These are phyloP conservation scores for Ailanthus altissimus DNA, from an alignment of 345 rosid species.

Conservation along the genomic window DNA sequence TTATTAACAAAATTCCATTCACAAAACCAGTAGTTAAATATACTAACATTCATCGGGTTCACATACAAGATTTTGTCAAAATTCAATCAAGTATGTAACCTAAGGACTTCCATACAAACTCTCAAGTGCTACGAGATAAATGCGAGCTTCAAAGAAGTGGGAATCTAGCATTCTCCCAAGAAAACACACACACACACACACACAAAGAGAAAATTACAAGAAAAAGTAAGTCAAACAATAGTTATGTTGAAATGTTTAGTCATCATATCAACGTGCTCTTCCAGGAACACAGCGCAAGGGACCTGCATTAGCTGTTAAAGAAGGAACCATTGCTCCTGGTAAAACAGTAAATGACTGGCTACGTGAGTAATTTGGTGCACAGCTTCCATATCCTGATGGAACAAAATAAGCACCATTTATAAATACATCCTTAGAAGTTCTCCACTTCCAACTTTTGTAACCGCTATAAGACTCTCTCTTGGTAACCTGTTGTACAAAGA, in stretches of 20 bases:
- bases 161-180: neutral
- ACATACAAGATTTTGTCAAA: neutral
- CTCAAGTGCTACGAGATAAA: neutral
- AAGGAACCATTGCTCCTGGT: slow-evolving; percentile 60
- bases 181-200: too few relatives aligned
- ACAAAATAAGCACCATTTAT: slow-evolving; percentile 86
- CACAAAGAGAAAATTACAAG: slow-evolving; percentile 6
- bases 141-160: neutral
- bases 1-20: neutral
- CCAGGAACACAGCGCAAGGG: slow-evolving; percentile 49
- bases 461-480: slow-evolving; percentile 61
- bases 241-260: neutral
- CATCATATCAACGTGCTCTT: slow-evolving; percentile 36
- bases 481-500: slow-evolving; percentile 56
- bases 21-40: neutral
- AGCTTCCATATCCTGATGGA: slow-evolving; percentile 77
- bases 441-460: slow-evolving; percentile 86
- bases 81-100: neutral
- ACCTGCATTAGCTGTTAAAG: slow-evolving; percentile 72
- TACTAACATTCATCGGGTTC: neutral
- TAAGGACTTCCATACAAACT: neutral
- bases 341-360: slow-evolving; percentile 57
- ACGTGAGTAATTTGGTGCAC: slow-evolving; percentile 50
- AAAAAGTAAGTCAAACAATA: neutral
- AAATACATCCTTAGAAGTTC: slow-evolving; percentile 71